These are phyloP conservation scores for Lachancea nothofagi DNA, from an alignment of 805 yeast species.

Conservation along the genomic window DNA sequence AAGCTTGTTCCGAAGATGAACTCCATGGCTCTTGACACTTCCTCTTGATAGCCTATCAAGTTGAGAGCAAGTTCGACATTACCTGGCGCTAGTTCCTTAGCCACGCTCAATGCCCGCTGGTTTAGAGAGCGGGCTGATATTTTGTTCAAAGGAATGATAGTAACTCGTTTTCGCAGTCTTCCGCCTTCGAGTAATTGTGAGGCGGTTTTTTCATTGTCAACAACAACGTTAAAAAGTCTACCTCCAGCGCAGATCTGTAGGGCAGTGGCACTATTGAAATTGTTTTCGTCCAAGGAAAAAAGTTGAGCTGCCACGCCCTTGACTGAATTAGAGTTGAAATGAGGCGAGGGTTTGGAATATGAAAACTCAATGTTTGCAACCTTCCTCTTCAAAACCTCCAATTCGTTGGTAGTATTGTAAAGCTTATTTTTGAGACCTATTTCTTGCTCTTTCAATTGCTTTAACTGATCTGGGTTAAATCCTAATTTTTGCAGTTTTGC, in stretches of 20 bases:
- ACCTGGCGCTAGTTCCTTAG: slow-evolving; percentile 73
- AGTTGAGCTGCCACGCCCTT: slow-evolving; percentile 89
- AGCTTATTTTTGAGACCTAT: slow-evolving; percentile 39
- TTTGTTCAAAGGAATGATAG: slow-evolving; percentile 87
- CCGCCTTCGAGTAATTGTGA: slow-evolving; percentile 76
- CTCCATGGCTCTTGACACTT: slow-evolving; percentile 77
- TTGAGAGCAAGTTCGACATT: slow-evolving; percentile 87
- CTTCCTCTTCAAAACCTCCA: slow-evolving; percentile 53
- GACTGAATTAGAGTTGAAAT: slow-evolving; percentile 58
- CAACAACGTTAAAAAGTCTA: slow-evolving; percentile 80
- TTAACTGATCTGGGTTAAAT: slow-evolving; percentile 44
- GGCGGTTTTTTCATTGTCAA: slow-evolving; percentile 83
- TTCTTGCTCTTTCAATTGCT: slow-evolving; percentile 44
- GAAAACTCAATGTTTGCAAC: slow-evolving; percentile 72
- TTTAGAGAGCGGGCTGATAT: slow-evolving; percentile 58
- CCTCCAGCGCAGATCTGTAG: slow-evolving; percentile 94
- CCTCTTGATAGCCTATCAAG: slow-evolving; percentile 66
- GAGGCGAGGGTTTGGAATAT: slow-evolving; percentile 57
- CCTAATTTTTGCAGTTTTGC: slow-evolving; percentile 48
- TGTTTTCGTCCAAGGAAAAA: slow-evolving; percentile 54
- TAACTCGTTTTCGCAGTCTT: slow-evolving; percentile 70
- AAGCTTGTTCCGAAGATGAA: slow-evolving; percentile 88
- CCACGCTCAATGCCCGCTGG: slow-evolving; percentile 48
- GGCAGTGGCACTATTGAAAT: slow-evolving; percentile 66
- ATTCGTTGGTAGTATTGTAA: slow-evolving; percentile 40